A percentile compares a stretch with the other conserved stretches of the same genome.
These are phyloP conservation scores for Xylaria bambusicola DNA, from an alignment of 495 filamentous ascomycete species.

Conservation along the genomic window DNA sequence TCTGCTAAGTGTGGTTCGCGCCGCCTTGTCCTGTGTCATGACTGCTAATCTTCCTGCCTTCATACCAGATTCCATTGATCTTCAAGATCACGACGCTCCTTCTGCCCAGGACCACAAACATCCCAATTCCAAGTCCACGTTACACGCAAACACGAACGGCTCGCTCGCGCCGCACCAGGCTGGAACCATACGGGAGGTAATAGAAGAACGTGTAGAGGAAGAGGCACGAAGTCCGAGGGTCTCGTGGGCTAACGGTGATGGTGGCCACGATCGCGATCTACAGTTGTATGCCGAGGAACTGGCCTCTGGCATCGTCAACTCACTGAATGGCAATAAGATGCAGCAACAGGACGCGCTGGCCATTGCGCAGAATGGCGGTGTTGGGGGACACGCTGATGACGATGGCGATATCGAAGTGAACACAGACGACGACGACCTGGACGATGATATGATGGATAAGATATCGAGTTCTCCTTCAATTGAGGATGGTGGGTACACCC, in stretches of 20 bases:
- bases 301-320: conserved; percentile 46
- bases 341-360: conserved; percentile 56
- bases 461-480: conserved; percentile 98
- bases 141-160: conserved; percentile 46
- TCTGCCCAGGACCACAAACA: conserved; percentile 74
- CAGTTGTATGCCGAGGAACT: conserved; percentile 54
- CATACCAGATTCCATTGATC: conserved; percentile 84
- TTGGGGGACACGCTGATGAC: conserved; percentile 59
- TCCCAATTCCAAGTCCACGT: conserved; percentile 34
- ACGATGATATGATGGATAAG: conserved; percentile 94
- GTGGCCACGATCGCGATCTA: conserved; percentile 46
- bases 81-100: conserved; percentile 79
- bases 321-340: conserved; percentile 50
- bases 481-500: conserved; percentile 84
- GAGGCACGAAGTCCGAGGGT: conserved; percentile 54
- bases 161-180: conserved; percentile 80
- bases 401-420: conserved; percentile 69
- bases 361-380: conserved; percentile 56
- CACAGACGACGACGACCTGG: conserved; percentile 66
- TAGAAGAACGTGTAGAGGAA: conserved; percentile 72
- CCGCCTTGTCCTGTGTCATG: conserved; percentile 27
- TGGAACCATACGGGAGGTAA: conserved; percentile 74
- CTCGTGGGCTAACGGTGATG: conserved; percentile 52
- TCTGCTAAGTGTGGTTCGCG: conserved; percentile 26
- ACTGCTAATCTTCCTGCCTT: conserved; percentile 24